Conservation (phyloP, 2,329 filamentous ascomycete species). For the Nigrospora osmanthi region DNA sequence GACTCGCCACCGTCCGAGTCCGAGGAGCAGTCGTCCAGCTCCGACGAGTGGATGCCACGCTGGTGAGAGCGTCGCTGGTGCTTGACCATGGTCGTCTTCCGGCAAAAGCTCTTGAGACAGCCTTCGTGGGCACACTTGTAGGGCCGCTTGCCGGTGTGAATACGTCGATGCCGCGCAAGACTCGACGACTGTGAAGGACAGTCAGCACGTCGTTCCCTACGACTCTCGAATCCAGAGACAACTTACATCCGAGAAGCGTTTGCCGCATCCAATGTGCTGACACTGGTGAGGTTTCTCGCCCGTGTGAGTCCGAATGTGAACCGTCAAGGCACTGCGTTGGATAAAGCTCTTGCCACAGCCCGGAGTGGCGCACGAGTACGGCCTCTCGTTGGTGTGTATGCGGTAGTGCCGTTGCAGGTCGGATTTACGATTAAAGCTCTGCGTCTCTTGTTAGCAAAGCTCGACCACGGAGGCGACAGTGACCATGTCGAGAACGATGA, state of each 20-base stretch:
- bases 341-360: slow-evolving; percentile 66
- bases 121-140: slow-evolving; percentile 55
- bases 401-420: slow-evolving; percentile 63
- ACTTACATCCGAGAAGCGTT: slow-evolving; percentile 63
- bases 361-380: slow-evolving; percentile 52
- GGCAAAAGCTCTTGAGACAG: slow-evolving; percentile 61
- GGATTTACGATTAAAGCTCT: slow-evolving; percentile 69
- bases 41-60: slow-evolving; percentile 46
- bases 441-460: slow-evolving; percentile 8
- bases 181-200: slow-evolving; percentile 47
- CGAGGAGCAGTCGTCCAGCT: slow-evolving; percentile 47
- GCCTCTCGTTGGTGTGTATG: slow-evolving; percentile 65
- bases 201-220: slow-evolving; percentile 17
- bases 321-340: slow-evolving; percentile 61
- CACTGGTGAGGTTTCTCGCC: slow-evolving; percentile 67
- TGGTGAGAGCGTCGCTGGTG: slow-evolving; percentile 56
- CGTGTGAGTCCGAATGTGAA: slow-evolving; percentile 64
- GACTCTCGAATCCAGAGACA: not conserved
- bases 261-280: slow-evolving; percentile 56
- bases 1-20: slow-evolving; percentile 52
- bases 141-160: slow-evolving; percentile 60
- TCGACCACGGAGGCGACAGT: not conserved
- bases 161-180: slow-evolving; percentile 56
- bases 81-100: slow-evolving; percentile 66
- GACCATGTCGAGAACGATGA: not conserved